Evolutionary conservation across 2,329 filamentous ascomycete species (phyloP).

Genomic region (Pseudogymnoascus sp.): DNA sequence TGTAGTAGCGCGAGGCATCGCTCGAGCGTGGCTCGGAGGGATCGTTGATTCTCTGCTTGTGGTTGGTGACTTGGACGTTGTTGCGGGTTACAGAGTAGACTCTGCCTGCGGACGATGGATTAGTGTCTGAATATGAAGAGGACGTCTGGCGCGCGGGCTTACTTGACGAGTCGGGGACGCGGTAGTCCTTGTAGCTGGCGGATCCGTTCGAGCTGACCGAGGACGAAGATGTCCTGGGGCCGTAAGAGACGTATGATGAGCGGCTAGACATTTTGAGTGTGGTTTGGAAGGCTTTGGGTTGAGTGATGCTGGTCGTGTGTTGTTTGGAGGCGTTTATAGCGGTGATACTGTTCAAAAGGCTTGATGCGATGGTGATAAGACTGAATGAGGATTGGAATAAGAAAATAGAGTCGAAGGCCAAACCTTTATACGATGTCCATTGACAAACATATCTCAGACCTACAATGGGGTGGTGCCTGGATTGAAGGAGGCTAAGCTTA

Average conservation of each 20-base stretch:
- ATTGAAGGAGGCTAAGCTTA: conserved; percentile 6
- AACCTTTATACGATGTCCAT: background rate
- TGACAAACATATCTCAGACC: background rate
- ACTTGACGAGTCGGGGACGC: background rate
- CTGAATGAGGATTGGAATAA: background rate
- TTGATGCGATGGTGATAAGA: background rate
- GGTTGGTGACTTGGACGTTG: conserved; percentile 7
- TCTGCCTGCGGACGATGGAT: background rate
- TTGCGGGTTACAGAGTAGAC: conserved; percentile 7
- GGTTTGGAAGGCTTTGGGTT: background rate
- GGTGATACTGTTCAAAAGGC: background rate
- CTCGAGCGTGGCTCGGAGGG: background rate
- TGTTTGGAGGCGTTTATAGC: background rate
- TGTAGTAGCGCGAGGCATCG: background rate
- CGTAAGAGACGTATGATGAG: background rate
- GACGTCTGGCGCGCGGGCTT: background rate
- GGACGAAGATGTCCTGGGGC: background rate
- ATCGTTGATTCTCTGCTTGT: background rate
- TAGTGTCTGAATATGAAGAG: background rate
- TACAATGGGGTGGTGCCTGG: background rate
- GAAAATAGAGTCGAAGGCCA: background rate
- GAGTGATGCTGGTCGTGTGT: background rate
- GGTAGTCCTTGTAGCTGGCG: background rate
- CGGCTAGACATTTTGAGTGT: background rate
- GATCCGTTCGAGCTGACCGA: background rate